phyloP scores from a whole-genome alignment of 306 rosid genomes.

The Sechiopsis laciniata region DNA sequence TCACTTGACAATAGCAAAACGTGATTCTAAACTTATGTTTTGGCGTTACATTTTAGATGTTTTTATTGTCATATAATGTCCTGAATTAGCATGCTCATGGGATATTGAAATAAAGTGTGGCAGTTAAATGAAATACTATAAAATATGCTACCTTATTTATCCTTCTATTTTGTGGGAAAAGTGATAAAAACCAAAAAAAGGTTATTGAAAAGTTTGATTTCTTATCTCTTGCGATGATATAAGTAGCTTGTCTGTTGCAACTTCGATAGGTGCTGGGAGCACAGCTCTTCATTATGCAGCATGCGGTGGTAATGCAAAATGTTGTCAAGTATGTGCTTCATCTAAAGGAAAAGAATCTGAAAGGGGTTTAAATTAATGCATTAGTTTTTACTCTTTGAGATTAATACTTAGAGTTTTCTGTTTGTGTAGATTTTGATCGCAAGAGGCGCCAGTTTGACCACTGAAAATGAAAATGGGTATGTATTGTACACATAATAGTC shows the following conservation, averaged over 20 bases:
- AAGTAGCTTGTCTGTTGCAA: slow-evolving; percentile 18
- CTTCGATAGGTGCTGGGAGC: slow-evolving; percentile 78
- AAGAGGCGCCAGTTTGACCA: slow-evolving; percentile 67
- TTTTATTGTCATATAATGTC: neutral
- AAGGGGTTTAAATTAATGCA: neutral
- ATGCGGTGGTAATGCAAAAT: slow-evolving; percentile 93
- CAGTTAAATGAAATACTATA: neutral
- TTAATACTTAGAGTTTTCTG: slow-evolving; percentile 16
- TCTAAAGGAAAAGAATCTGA: neutral
- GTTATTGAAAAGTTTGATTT: neutral
- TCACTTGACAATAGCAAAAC: neutral
- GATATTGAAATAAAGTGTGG: neutral
- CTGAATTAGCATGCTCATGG: neutral
- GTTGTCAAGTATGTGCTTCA: slow-evolving; percentile 64
- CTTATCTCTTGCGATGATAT: slow-evolving; percentile 10
- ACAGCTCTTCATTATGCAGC: slow-evolving; percentile 96
- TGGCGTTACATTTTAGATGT: neutral
- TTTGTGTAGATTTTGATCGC: slow-evolving; percentile 59
- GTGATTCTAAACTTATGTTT: neutral
- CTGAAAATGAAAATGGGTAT: slow-evolving; percentile 84
- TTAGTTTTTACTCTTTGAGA: slow-evolving; percentile 21
- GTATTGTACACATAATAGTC: slow-evolving; percentile 15
- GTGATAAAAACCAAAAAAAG: neutral
- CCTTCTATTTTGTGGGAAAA: neutral
- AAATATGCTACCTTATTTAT: neutral